Percentiles rank a stretch among this genome's conserved stretches.
Conservation (phyloP, 495 filamentous ascomycete genomes). For the Neurospora sp. region DNA sequence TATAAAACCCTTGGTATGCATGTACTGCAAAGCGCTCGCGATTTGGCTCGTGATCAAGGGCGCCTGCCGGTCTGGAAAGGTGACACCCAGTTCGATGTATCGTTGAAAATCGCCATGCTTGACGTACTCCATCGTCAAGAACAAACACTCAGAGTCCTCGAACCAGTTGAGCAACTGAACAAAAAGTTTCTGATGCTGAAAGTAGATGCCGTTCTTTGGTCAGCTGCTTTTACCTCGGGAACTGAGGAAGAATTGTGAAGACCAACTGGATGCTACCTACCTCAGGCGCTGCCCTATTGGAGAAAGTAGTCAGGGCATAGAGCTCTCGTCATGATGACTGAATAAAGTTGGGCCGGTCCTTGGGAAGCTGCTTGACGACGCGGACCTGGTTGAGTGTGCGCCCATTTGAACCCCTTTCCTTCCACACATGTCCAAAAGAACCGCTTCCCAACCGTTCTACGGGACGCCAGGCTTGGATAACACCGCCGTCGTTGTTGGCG, state of each 20-base stretch:
- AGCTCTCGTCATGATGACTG: background rate
- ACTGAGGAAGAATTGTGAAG: too few relatives aligned
- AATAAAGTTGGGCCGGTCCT: background rate
- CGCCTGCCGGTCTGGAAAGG: conserved; percentile 24
- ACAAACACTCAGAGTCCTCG: conserved; percentile 17
- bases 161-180: conserved; percentile 32
- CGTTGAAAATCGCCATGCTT: conserved; percentile 21
- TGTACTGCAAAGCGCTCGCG: conserved; percentile 33
- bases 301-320: background rate
- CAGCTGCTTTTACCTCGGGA: too few relatives aligned
- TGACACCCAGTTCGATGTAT: conserved; percentile 3
- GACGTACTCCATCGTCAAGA: conserved; percentile 34
- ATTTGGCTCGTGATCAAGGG: conserved; percentile 30
- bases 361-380: background rate
- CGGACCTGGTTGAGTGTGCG: background rate
- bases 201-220: background rate
- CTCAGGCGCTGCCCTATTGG: background rate
- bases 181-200: conserved; percentile 12
- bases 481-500: accelerated
- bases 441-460: background rate
- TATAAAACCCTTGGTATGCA: conserved; percentile 39
- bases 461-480: background rate
- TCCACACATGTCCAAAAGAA: background rate
- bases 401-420: background rate
- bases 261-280: background rate